Evolutionary conservation across 2,329 filamentous ascomycete species (phyloP), one percentile per base, ranked within the genome.

Genomic region (Zopfia rhizophila): DNA sequence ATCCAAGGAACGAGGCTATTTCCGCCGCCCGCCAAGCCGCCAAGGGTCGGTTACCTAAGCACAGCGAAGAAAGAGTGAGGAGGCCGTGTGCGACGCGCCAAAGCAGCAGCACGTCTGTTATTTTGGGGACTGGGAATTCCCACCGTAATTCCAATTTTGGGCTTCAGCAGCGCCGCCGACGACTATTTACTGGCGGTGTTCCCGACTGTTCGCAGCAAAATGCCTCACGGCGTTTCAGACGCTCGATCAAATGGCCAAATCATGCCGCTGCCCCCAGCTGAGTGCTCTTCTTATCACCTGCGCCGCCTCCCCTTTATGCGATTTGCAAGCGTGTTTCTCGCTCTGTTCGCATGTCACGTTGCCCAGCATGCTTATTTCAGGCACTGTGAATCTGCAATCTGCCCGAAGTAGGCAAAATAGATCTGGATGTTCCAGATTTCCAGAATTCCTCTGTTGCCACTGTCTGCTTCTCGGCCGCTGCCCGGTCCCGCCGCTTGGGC

Each of bases 141-240:
- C n/a, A n/a, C n/a, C n/a, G n/a, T n/a, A n/a, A n/a, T 30, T 16
- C 13, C 28, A 30, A n/a, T 7, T 6, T 17, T 30, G 28, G 12
- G 22, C 45, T 48, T 48, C 21, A 52, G 19, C 21, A 17, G 17
- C 11, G 10, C 23, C 23, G 23, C 23, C 37, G 11, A 23, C 11
- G 35, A 38, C 14, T 6, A n/a, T n/a, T n/a, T n/a, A 24, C 27
- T 33, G 27, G 27, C 16, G 5, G 18, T 23, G 38, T 24, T 35
- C 22, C 13, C 38, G n/a, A 23, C n/a, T 43, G 28, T 23, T 17
- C 35, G n/a, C 28, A 17, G 4, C 11, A 33, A 53, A 53, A 51
- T 58, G 46, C 52, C 50, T 48, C 53, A 53, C 13, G 30, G 21
- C 45, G 54, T 58, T 56, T 58, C 55, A 58, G 55, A 53, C 32